A percentile compares a stretch with the other conserved stretches of the same genome.
Evolutionary conservation across 1,284 basidiomycete species (phyloP).

Genomic region (Cryptococcus jaspeensis): DNA sequence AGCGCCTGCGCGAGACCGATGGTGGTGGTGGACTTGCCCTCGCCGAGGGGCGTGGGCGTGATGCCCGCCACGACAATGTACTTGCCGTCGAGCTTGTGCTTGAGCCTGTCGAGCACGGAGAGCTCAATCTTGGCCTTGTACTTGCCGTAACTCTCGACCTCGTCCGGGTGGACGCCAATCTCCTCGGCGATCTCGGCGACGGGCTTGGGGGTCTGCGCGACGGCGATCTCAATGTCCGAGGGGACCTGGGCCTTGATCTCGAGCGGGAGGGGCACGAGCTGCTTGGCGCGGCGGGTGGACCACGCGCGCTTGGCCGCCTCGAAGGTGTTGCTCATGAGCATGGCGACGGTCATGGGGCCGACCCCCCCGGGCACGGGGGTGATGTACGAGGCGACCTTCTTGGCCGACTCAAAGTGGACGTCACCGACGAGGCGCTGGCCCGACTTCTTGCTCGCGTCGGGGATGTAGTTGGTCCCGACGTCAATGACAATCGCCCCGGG

Average conservation of each 20-base stretch:
- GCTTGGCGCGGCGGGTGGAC: constrained; percentile 63
- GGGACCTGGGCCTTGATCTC: constrained; percentile 73
- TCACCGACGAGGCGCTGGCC: constrained; percentile 96
- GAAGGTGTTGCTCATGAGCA: constrained; percentile 96
- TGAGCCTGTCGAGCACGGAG: constrained; percentile 78
- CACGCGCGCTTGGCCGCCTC: constrained; percentile 78
- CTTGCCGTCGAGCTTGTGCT: constrained; percentile 87
- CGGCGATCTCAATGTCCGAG: constrained; percentile 91
- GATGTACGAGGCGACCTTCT: constrained; percentile 77
- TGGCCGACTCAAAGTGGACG: constrained; percentile 80
- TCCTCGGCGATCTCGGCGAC: constrained; percentile 80
- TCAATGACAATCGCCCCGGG: constrained; percentile 91
- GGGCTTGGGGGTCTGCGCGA: constrained; percentile 90
- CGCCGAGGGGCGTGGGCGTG: constrained; percentile 95
- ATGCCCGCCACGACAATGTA: constrained; percentile 98
- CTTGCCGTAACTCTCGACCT: constrained; percentile 91
- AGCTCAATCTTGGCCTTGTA: constrained; percentile 98
- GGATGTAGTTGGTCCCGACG: constrained; percentile 96
- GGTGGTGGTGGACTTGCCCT: constrained; percentile 98
- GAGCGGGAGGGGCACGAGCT: constrained; percentile 69
- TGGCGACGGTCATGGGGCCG: constrained; percentile 98
- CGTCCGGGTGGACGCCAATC: constrained; percentile 80
- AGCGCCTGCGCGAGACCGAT: constrained; percentile 96
- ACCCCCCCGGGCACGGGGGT: constrained; percentile 99
- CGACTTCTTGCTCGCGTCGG: constrained; percentile 87